Percentiles rank a stretch among this genome's conserved stretches.
Conservation (phyloP, 345 rosid species). For the Capsella bursapastoris region DNA sequence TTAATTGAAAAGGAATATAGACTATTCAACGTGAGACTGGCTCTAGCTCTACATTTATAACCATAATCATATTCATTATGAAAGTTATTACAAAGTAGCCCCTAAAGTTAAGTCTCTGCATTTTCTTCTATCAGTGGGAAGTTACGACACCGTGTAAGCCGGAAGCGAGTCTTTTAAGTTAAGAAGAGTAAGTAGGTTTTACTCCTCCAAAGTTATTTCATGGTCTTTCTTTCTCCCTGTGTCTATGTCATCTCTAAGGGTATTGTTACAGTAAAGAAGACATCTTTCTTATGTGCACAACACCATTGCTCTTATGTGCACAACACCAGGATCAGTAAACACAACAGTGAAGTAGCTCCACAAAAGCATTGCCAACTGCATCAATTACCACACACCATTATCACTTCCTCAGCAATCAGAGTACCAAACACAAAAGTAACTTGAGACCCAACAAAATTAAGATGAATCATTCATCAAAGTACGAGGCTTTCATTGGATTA, state of each 20-base stretch:
- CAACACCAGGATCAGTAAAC: slow-evolving; percentile 89
- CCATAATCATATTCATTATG: slow-evolving; percentile 13
- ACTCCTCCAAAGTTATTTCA: slow-evolving; percentile 6
- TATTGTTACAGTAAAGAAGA: slow-evolving; percentile 43
- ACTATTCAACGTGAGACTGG: slow-evolving; percentile 21
- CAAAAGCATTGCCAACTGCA: slow-evolving; percentile 88
- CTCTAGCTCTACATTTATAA: slow-evolving; percentile 24
- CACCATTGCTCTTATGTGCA: slow-evolving; percentile 38
- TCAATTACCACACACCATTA: background rate
- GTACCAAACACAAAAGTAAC: background rate
- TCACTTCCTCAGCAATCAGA: slow-evolving; percentile 10
- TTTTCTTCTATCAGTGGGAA: slow-evolving; percentile 22
- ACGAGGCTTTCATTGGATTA: slow-evolving; percentile 2
- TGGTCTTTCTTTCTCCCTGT: background rate
- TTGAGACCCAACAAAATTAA: background rate
- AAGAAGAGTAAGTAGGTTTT: background rate
- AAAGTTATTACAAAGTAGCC: background rate
- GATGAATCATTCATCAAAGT: slow-evolving; percentile 13
- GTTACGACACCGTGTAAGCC: background rate
- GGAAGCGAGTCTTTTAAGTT: slow-evolving; percentile 16
- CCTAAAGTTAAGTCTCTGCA: background rate
- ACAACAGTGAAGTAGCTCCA: slow-evolving; percentile 99
- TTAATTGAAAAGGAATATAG: background rate
- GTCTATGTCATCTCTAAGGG: slow-evolving; percentile 31
- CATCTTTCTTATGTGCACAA: background rate